A percentile compares a stretch with the other conserved stretches of the same genome.
phyloP scores from a whole-genome alignment of 2,329 filamentous ascomycete genomes.

The Ambrosiella cleistominuta region DNA sequence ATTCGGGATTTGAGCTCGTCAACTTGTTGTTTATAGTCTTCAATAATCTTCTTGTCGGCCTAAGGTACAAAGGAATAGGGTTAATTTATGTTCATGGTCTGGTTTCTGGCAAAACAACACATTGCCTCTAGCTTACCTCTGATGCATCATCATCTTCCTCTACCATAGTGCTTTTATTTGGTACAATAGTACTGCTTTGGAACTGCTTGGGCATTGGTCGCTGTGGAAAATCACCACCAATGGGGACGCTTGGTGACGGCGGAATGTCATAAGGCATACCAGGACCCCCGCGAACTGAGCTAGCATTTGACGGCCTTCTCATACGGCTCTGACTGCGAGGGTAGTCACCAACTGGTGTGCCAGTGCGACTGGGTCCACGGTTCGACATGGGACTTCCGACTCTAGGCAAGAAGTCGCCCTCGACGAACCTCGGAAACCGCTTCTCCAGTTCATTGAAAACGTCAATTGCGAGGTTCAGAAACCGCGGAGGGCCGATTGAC shows the following conservation, averaged over 20 bases:
- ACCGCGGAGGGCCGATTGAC: constrained; percentile 69
- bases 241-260: constrained; percentile 36
- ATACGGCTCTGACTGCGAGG: constrained; percentile 34
- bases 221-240: constrained; percentile 44
- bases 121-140: constrained; percentile 23
- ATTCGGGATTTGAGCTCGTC: constrained; percentile 69
- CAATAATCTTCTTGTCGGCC: constrained; percentile 11
- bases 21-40: constrained; percentile 54
- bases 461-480: constrained; percentile 83
- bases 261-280: constrained; percentile 31
- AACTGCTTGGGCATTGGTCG: constrained; percentile 75
- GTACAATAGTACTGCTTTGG: constrained; percentile 89
- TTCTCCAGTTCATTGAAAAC: constrained; percentile 91
- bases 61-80: background rate
- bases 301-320: constrained; percentile 43
- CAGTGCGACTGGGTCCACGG: constrained; percentile 42
- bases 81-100: background rate
- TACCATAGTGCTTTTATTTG: constrained; percentile 94
- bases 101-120: background rate
- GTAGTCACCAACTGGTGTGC: constrained; percentile 41
- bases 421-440: constrained; percentile 66
- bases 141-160: constrained; percentile 73
- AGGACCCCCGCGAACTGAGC: constrained; percentile 32
- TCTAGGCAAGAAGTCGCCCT: constrained; percentile 48
- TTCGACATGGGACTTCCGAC: constrained; percentile 51